Conservation (phyloP, 352 stramenopile genomes). For the Phytophthora melonis region DNA sequence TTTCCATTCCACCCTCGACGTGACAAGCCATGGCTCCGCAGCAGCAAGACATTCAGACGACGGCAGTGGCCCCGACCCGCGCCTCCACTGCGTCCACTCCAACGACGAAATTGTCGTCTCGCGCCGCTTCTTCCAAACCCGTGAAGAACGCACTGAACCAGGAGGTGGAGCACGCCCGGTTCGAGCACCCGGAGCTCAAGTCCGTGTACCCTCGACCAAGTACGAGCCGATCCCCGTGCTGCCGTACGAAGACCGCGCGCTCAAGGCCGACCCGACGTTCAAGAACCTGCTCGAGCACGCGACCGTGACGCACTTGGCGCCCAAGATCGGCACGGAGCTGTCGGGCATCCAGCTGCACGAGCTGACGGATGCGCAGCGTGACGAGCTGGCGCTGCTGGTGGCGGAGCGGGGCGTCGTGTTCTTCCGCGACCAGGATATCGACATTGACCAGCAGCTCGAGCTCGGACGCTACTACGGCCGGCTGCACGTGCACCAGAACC, state of each 20-base stretch:
- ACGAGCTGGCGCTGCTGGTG: conserved; percentile 8
- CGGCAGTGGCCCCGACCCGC: not conserved
- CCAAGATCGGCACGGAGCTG: conserved; percentile 5
- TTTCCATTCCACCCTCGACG: not conserved
- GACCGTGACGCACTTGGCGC: conserved; percentile 5
- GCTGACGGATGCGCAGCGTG: not conserved
- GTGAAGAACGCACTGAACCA: conserved; percentile 3
- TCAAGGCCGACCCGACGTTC: conserved; percentile 4
- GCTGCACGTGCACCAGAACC: conserved; percentile 11
- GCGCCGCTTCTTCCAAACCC: not conserved
- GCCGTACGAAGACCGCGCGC: not conserved
- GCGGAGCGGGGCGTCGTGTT: conserved; percentile 1
- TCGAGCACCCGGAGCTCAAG: conserved; percentile 6
- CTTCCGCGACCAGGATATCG: conserved; percentile 4
- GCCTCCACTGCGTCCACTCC: not conserved
- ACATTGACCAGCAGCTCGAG: not conserved
- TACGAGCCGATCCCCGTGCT: conserved; percentile 8
- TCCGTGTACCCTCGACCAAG: not conserved
- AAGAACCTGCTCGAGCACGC: conserved; percentile 5
- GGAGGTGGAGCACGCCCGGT: conserved; percentile 1
- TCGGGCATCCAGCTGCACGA: conserved; percentile 7
- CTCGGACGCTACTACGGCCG: conserved; percentile 6
- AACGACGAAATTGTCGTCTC: not conserved
- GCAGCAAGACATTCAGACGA: not conserved
- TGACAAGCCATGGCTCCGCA: conserved; percentile 2